Conservation (phyloP, 2,329 filamentous ascomycete genomes). For the Cordyceps cateniannulata region DNA sequence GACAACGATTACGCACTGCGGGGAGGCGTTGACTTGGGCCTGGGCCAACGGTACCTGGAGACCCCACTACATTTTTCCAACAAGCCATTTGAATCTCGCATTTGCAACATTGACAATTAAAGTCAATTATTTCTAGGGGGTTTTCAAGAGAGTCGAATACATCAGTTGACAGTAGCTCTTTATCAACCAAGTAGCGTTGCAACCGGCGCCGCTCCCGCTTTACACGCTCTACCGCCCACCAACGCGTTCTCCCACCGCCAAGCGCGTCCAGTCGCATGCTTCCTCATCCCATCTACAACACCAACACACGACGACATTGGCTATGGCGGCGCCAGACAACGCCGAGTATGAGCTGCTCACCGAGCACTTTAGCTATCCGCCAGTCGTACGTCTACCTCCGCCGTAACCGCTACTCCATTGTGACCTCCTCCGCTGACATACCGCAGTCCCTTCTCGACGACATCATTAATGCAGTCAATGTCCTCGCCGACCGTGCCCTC, state of each 20-base stretch:
- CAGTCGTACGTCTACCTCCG: conserved; percentile 54
- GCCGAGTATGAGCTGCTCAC: conserved; percentile 69
- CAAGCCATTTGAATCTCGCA: not conserved
- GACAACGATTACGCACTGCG: conserved; percentile 3
- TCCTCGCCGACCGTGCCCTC: conserved; percentile 82
- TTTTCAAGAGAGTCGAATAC: no score
- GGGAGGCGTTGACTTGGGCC: not conserved
- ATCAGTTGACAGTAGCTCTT: no score
- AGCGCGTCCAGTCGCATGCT: not conserved
- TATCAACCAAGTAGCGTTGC: not conserved
- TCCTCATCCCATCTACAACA: not conserved
- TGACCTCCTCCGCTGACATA: conserved; percentile 11
- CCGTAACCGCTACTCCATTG: not conserved
- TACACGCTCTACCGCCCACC: not conserved
- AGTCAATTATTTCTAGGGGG: no score
- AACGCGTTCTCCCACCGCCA: not conserved
- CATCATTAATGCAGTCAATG: conserved; percentile 95
- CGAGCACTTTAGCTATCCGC: conserved; percentile 93
- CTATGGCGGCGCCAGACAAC: conserved; percentile 28
- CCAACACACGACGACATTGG: not conserved
- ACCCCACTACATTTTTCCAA: not conserved
- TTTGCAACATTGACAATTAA: no score
- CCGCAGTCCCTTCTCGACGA: conserved; percentile 85
- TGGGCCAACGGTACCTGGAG: not conserved
- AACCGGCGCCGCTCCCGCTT: not conserved